Evolutionary conservation across 163 green algal genomes (phyloP).

Genomic region (Scenedesmus sp.): DNA sequence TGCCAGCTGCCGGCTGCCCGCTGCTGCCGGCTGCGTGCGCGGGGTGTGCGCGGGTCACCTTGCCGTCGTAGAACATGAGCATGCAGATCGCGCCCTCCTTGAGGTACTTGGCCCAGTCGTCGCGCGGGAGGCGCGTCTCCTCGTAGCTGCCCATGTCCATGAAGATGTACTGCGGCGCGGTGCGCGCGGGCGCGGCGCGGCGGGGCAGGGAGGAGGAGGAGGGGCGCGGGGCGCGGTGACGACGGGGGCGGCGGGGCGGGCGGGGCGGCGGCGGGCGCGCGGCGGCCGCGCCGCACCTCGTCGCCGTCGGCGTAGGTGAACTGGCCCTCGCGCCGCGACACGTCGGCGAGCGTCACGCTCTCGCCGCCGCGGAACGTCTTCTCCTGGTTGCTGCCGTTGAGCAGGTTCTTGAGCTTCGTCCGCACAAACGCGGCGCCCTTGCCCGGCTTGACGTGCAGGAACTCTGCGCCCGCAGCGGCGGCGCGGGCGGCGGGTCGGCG

Average conservation of each 20-base stretch:
- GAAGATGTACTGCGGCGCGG: slow-evolving; percentile 86
- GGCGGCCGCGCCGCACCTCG: slow-evolving; percentile 1
- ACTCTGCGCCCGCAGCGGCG: slow-evolving; percentile 67
- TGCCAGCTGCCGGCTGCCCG: not conserved
- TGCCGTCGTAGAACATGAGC: slow-evolving; percentile 79
- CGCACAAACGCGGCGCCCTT: slow-evolving; percentile 98
- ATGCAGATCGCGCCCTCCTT: slow-evolving; percentile 82
- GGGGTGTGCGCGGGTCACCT: slow-evolving; percentile 32
- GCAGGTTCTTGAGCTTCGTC: slow-evolving; percentile 96
- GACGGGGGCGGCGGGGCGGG: no score
- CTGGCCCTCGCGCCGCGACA: slow-evolving; percentile 81
- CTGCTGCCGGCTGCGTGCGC: not conserved
- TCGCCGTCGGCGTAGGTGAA: slow-evolving; percentile 79
- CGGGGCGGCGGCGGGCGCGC: not conserved
- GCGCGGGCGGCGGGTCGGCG: no score
- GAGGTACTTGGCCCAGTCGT: slow-evolving; percentile 91
- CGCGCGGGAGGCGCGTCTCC: slow-evolving; percentile 88
- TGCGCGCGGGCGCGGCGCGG: no score
- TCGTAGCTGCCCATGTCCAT: slow-evolving; percentile 98
- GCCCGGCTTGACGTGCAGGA: slow-evolving; percentile 98
- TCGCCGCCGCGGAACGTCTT: slow-evolving; percentile 89
- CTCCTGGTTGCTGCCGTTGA: slow-evolving; percentile 73
- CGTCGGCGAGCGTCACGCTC: slow-evolving; percentile 67
- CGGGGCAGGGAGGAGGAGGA: no score
- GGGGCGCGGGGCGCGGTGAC: no score